phyloP scores from a whole-genome alignment of 1,284 basidiomycete genomes.

The Gomphus sp. region DNA sequence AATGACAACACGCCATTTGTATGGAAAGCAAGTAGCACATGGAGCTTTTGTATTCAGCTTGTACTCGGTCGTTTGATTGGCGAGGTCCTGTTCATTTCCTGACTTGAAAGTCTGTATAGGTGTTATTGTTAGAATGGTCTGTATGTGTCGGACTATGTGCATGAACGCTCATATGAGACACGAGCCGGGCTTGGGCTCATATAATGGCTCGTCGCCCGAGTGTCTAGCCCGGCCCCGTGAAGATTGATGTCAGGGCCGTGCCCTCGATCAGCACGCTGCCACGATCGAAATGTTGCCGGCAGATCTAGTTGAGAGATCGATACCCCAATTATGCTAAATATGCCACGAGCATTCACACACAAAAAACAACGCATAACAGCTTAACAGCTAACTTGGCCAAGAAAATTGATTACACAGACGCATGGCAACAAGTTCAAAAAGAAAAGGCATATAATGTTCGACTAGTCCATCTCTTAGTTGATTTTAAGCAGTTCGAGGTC shows the following conservation, averaged over 20 bases:
- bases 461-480: constrained; percentile 27
- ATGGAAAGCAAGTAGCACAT: no score
- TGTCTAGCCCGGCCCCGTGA: not conserved
- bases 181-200: not conserved
- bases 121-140: not conserved
- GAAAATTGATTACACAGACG: not conserved
- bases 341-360: not conserved
- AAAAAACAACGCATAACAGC: not conserved
- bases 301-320: not conserved
- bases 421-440: not conserved
- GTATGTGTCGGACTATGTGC: not conserved
- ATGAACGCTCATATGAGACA: not conserved
- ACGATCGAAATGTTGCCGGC: not conserved
- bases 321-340: not conserved
- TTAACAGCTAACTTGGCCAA: no score
- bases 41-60: no score
- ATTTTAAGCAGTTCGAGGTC: constrained; percentile 76
- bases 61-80: no score
- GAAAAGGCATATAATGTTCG: not conserved
- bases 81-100: no score
- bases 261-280: not conserved
- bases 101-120: not conserved
- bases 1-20: not conserved
- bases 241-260: not conserved
- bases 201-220: not conserved